phyloP scores from a whole-genome alignment of 331 rosid species.

The Malus hybrid region DNA sequence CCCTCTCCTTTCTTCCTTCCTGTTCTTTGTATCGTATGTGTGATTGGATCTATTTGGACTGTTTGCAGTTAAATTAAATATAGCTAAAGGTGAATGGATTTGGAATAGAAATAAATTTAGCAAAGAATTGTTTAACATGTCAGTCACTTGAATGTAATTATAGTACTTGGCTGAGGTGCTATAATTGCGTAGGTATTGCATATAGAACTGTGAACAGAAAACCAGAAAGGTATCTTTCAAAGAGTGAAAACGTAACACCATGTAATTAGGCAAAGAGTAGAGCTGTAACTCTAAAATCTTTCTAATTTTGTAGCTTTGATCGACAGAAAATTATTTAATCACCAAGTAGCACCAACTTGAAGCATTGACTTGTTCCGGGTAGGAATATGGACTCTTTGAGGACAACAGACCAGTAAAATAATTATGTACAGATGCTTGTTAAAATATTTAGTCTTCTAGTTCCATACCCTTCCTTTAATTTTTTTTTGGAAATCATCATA shows the following conservation, averaged over 20 bases:
- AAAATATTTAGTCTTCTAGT: no score
- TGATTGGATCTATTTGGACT: no score
- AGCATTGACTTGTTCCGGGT: neutral
- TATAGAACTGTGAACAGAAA: neutral
- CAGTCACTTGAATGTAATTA: neutral
- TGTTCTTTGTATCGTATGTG: no score
- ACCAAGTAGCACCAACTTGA: neutral
- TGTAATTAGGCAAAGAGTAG: neutral
- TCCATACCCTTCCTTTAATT: neutral
- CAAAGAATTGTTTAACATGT: neutral
- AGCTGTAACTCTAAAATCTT: neutral
- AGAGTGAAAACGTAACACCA: neutral
- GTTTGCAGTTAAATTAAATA: no score
- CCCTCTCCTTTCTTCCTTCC: no score
- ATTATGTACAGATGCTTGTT: neutral
- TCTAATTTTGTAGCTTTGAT: neutral
- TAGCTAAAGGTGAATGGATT: neutral
- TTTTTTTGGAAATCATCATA: neutral
- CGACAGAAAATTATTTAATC: neutral
- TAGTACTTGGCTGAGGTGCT: neutral
- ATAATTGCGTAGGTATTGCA: neutral
- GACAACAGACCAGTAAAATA: neutral
- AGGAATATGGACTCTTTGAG: neutral
- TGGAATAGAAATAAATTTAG: neutral
- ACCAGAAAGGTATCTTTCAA: neutral